Percentiles rank a stretch among this genome's conserved stretches.
These are phyloP conservation scores for Globisporangium parvum DNA, from an alignment of 352 stramenopile genomes.

Conservation along the genomic window DNA sequence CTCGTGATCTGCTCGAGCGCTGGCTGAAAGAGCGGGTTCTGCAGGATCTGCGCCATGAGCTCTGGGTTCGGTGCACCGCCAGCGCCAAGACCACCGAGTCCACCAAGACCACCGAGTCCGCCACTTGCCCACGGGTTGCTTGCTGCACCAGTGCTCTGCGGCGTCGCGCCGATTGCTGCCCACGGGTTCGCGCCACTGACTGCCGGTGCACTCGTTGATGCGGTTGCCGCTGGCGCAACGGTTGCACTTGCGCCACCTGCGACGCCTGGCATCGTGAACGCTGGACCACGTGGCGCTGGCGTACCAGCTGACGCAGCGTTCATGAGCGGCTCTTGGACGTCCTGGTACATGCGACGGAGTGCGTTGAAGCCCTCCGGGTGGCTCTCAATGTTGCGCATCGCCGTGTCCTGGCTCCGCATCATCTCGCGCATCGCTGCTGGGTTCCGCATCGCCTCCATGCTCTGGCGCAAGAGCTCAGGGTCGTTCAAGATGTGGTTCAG, in stretches of 20 bases:
- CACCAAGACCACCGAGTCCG: conserved; percentile 3
- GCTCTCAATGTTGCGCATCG: conserved; percentile 96
- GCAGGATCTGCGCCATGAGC: conserved; percentile 80
- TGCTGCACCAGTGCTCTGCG: not conserved
- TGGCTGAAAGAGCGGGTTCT: conserved; percentile 84
- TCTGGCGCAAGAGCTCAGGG: conserved; percentile 91
- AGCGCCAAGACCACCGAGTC: conserved; percentile 3
- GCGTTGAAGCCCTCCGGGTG: conserved; percentile 97
- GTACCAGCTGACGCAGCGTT: conserved; percentile 74
- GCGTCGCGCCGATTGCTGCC: conserved; percentile 20
- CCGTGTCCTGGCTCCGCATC: conserved; percentile 97
- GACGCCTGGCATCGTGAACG: conserved; percentile 85
- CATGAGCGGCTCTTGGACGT: conserved; percentile 95
- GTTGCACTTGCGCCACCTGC: conserved; percentile 35
- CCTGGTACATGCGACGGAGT: conserved; percentile 91
- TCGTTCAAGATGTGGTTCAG: conserved; percentile 95
- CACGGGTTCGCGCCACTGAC: conserved; percentile 47
- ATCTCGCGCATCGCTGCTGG: conserved; percentile 94
- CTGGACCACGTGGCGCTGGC: conserved; percentile 34
- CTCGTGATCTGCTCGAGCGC: conserved; percentile 77
- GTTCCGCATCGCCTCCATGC: conserved; percentile 97
- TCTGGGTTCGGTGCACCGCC: conserved; percentile 42
- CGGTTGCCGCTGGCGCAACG: conserved; percentile 16
- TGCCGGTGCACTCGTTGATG: conserved; percentile 13
- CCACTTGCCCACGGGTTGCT: conserved; percentile 10